Evolutionary conservation across 2,329 filamentous ascomycete genomes (phyloP), one percentile per base, ranked within the genome.

Genomic region (Aspergillus luchuensis): DNA sequence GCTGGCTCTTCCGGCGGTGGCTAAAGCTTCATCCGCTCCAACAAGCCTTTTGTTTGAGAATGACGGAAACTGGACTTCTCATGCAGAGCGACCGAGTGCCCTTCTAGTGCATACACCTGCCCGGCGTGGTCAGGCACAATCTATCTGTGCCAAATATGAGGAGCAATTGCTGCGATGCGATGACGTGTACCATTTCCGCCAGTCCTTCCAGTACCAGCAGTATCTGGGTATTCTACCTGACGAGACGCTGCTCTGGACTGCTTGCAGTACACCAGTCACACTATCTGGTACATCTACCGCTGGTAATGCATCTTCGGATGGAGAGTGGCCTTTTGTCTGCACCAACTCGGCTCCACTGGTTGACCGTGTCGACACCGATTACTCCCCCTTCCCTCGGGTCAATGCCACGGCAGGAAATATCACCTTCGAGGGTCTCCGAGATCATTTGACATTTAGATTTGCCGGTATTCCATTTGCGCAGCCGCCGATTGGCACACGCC

Each of bases 391-490:
- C 13, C 45, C 23, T 13, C 21, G 45, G 21, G 23, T 48, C 21
- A 48, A 48, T 28, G 5, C 23, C 5, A 48, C 45, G 23, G 23
- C 45, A 48, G 13, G 45, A 7, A 48, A 25, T 6, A 48, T 48
- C 11, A 28, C 23, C 4, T 48, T 48, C 4, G 45, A 25, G 7
- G 83, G 83, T 0, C 84, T 79, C 66, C 76, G 82, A 10, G 83
- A 85, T 64, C 77, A 82, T 65, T 84, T 84, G 68, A 84, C 73
- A 1, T 82, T 81, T 63, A 78, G 78, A 10, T 82, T 82, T 66
- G 67, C 78, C 8, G 79, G 80, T 5, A 79, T 82, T 25, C 78
- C 76, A 1, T 82, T 80, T 62, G 79, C 80, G 8, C 72, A 76
- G 61, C 6, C 61, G 5, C 77, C 78, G 5, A 2, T 48, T 19